Conservation (phyloP, 805 yeast species). For the Barnettozyma botsteinii region DNA sequence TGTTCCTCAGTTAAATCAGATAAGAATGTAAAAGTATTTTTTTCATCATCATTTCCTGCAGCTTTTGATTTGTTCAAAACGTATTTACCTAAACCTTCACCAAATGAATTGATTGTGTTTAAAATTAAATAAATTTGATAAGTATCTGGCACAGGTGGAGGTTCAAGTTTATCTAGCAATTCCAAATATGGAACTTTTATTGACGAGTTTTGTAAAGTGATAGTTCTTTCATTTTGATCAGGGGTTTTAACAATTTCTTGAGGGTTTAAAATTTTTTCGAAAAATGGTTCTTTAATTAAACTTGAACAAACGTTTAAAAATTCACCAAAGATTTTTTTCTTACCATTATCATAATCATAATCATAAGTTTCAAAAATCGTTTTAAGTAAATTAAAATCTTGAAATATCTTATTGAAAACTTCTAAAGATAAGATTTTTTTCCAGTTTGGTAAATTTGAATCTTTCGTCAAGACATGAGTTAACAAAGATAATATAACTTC, state of each 20-base stretch:
- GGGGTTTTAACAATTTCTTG: slow-evolving; percentile 27
- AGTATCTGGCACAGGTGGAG: slow-evolving; percentile 61
- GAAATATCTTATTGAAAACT: slow-evolving; percentile 53
- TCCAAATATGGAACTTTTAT: slow-evolving; percentile 60
- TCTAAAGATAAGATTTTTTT: slow-evolving; percentile 70
- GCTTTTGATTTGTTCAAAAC: slow-evolving; percentile 37
- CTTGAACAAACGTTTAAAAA: slow-evolving; percentile 39
- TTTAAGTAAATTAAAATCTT: slow-evolving; percentile 48
- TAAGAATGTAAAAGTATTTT: slow-evolving; percentile 13
- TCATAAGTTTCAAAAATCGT: slow-evolving; percentile 62
- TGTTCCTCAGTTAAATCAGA: slow-evolving; percentile 11
- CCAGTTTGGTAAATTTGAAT: slow-evolving; percentile 59
- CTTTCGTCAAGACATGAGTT: slow-evolving; percentile 62
- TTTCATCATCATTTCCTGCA: slow-evolving; percentile 1
- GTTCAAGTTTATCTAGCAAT: slow-evolving; percentile 71
- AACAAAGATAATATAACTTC: slow-evolving; percentile 75
- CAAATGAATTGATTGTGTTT: slow-evolving; percentile 43
- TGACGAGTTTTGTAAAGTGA: slow-evolving; percentile 40
- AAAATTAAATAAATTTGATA: slow-evolving; percentile 58
- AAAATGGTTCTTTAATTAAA: slow-evolving; percentile 28
- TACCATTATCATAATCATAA: slow-evolving; percentile 47
- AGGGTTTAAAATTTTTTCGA: slow-evolving; percentile 29
- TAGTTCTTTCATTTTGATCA: slow-evolving; percentile 21
- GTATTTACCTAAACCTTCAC: slow-evolving; percentile 63
- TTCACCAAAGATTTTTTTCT: slow-evolving; percentile 56